Evolutionary conservation across 2,329 filamentous ascomycete species (phyloP), one percentile per base, ranked within the genome.

Genomic region (Colletotrichum camelliae): DNA sequence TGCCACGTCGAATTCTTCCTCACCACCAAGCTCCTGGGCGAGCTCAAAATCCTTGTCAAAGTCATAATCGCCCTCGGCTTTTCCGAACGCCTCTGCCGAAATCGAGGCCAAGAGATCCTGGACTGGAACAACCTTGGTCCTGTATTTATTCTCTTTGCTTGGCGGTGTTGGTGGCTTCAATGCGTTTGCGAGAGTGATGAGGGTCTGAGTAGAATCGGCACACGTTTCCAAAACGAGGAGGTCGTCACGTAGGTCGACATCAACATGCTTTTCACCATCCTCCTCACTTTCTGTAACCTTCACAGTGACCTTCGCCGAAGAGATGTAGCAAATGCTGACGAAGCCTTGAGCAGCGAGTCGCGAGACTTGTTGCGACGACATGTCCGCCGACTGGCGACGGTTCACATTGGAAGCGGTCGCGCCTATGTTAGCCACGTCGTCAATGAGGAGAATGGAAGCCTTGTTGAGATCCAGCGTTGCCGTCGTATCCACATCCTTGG

Each of bases 191-290:
- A 98, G 90, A 3, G 91, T 89, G 68, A 98, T 93, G 16, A 99
- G 89, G 0, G 97, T 99, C 83, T 98, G 96, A 0, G 96, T 98
- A 2, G 97, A 99, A 84, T 99, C 97, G 35, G 97, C 97, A 81
- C 97, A 99, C 1, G 96, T 97, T 84, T 99, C 97, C 8, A 99
- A 86, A 39, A 99, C 93, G 69, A 99, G 88, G 2, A 99, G 89
- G 78, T 98, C 94, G 80, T 98, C 96, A 76, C 92, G 92, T 62
- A 98, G 87, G 77, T 98, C 95, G 2, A 98, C 89, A 79, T 97
- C 93, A 16, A 98, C 84, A 55, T 92, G 90, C 77, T 93, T 94
- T 35, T 92, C 89, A 1, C 89, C 91, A 43, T 92, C 89, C 2
- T 87, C 87, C 4, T 88, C 87, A 55, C 89, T 87, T 12, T 89